phyloP scores from a whole-genome alignment of 306 rosid genomes.

The Elaeagnus macrophylla region DNA sequence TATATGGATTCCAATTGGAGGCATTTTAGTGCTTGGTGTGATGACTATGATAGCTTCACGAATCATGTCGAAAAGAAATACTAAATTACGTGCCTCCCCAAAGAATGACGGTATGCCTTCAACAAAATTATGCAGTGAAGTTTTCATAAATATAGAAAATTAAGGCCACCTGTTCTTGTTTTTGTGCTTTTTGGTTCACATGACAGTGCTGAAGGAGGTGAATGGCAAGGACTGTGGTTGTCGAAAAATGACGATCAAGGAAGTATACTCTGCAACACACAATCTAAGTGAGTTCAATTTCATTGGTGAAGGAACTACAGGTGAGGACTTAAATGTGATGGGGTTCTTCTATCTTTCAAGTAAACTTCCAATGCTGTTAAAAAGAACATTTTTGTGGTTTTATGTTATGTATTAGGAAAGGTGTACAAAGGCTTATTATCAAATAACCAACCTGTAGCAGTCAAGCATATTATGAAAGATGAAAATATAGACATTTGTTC shows the following conservation, averaged over 20 bases:
- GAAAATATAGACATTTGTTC: slow-evolving; percentile 38
- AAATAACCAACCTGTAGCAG: slow-evolving; percentile 37
- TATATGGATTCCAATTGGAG: slow-evolving; percentile 23
- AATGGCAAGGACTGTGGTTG: slow-evolving; percentile 23
- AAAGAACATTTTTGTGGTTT: no score
- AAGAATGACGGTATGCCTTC: slow-evolving; percentile 19
- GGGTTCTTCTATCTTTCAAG: neutral
- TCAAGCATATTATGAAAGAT: slow-evolving; percentile 44
- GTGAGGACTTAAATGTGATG: slow-evolving; percentile 14
- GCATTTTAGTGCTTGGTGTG: slow-evolving; percentile 14
- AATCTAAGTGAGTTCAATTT: slow-evolving; percentile 34
- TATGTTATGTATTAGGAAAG: slow-evolving; percentile 32
- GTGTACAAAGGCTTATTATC: slow-evolving; percentile 47
- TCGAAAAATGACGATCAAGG: slow-evolving; percentile 30
- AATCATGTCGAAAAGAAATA: slow-evolving; percentile 14
- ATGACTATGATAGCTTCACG: slow-evolving; percentile 8
- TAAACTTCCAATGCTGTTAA: no score
- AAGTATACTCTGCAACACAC: slow-evolving; percentile 41
- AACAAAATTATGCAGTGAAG: neutral
- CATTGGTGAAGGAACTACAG: slow-evolving; percentile 46
- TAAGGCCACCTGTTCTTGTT: neutral
- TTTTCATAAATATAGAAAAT: neutral
- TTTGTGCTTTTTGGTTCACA: neutral
- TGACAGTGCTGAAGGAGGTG: slow-evolving; percentile 19
- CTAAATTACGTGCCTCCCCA: slow-evolving; percentile 15